A percentile compares a stretch with the other conserved stretches of the same genome.
Conservation (phyloP, 805 yeast genomes). For the Spathaspora sp. region DNA sequence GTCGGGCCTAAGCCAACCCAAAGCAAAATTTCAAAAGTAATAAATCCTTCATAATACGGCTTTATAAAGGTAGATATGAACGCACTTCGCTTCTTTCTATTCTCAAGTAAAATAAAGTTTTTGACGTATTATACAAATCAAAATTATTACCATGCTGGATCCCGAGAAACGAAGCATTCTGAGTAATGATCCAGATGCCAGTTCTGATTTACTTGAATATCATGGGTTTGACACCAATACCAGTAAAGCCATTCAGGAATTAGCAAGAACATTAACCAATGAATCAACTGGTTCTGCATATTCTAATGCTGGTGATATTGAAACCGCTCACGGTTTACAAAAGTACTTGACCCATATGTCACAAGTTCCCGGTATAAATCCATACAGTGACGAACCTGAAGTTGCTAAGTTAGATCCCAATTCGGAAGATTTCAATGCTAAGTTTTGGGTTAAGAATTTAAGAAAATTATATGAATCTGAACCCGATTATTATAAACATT, state of each 20-base stretch:
- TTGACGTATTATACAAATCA: neutral
- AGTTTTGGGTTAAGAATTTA: conserved; percentile 66
- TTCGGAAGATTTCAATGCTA: conserved; percentile 54
- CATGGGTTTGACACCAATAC: conserved; percentile 34
- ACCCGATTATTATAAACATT: conserved; percentile 61
- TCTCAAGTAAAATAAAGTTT: too few relatives aligned
- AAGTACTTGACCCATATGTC: conserved; percentile 48
- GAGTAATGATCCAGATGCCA: neutral
- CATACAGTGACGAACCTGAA: conserved; percentile 22
- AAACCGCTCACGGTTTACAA: conserved; percentile 26
- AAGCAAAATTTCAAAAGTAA: neutral
- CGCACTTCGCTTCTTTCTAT: neutral
- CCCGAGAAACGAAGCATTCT: neutral
- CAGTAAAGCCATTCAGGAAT: conserved; percentile 30
- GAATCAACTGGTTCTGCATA: conserved; percentile 2
- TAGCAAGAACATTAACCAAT: conserved; percentile 42
- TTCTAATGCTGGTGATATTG: conserved; percentile 6
- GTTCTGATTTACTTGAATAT: conserved; percentile 12
- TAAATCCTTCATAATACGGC: neutral
- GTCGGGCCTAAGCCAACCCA: neutral
- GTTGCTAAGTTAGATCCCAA: conserved; percentile 53
- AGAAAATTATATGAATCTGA: conserved; percentile 50
- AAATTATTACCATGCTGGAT: neutral
- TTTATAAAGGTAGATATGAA: neutral
- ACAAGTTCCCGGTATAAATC: conserved; percentile 46